Conservation (phyloP, 1,284 basidiomycete genomes). For the Melampsora abietis-canadensis region DNA sequence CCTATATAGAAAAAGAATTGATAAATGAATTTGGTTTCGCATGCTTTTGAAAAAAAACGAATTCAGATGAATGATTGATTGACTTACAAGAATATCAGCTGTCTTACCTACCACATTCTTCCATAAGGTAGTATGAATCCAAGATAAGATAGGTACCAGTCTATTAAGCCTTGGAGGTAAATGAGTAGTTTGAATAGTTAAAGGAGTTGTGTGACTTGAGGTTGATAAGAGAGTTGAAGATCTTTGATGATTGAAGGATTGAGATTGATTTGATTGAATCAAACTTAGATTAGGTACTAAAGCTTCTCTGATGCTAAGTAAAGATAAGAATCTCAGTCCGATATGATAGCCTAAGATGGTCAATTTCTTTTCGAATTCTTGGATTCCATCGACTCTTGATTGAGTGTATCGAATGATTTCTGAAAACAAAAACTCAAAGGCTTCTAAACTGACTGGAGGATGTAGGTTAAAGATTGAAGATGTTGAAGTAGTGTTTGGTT, state of each 20-base stretch:
- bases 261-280: slow-evolving; percentile 44
- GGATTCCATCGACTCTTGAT: slow-evolving; percentile 85
- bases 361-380: slow-evolving; percentile 84
- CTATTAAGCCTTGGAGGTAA: slow-evolving; percentile 71
- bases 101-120: slow-evolving; percentile 85
- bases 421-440: slow-evolving; percentile 83
- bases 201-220: slow-evolving; percentile 45
- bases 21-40: not conserved
- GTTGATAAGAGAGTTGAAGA: slow-evolving; percentile 3
- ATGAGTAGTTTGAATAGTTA: slow-evolving; percentile 63
- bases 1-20: not conserved
- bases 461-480: too few species aligned
- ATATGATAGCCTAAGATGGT: slow-evolving; percentile 86
- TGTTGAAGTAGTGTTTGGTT: too few species aligned
- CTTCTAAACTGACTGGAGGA: slow-evolving; percentile 64
- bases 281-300: slow-evolving; percentile 45
- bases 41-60: not conserved
- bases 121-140: slow-evolving; percentile 68
- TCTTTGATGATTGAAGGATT: too few species aligned
- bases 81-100: slow-evolving; percentile 83
- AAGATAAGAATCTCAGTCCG: slow-evolving; percentile 73
- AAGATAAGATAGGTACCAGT: slow-evolving; percentile 77
- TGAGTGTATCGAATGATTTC: slow-evolving; percentile 93
- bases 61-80: slow-evolving; percentile 6
- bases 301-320: slow-evolving; percentile 48